phyloP scores from a whole-genome alignment of 1,139 yeast species.

The Kurtzmaniella quercitrusa region DNA sequence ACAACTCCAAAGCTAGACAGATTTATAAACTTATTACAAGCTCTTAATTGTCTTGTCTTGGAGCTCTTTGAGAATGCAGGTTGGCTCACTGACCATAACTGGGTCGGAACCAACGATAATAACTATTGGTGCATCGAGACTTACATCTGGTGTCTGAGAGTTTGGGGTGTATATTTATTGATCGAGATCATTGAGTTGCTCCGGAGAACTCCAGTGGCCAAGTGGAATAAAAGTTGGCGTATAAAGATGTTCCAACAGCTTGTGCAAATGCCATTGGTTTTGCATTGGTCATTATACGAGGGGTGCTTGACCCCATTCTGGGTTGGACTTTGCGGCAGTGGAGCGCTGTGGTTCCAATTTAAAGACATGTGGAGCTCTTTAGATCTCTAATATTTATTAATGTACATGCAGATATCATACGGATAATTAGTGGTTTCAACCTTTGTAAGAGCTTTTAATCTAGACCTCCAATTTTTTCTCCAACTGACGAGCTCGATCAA shows the following conservation, averaged over 20 bases:
- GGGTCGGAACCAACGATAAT: constrained; percentile 46
- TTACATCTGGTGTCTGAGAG: constrained; percentile 47
- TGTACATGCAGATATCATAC: not conserved
- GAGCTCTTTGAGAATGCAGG: constrained; percentile 57
- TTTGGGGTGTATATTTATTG: constrained; percentile 54
- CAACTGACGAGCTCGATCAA: constrained; percentile 64
- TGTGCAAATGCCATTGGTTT: constrained; percentile 52
- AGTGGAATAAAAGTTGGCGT: constrained; percentile 37
- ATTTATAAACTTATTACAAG: constrained; percentile 36
- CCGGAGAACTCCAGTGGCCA: constrained; percentile 35
- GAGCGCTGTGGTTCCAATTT: constrained; percentile 47
- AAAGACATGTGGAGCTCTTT: constrained; percentile 37
- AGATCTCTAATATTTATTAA: constrained; percentile 18
- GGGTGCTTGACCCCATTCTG: constrained; percentile 53
- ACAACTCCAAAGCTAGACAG: constrained; percentile 29
- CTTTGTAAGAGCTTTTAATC: too few species aligned
- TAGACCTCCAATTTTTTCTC: constrained; percentile 15
- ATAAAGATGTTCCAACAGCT: constrained; percentile 35
- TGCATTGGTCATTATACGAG: constrained; percentile 54
- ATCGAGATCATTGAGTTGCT: constrained; percentile 45
- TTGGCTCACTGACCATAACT: constrained; percentile 53
- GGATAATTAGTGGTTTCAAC: too few species aligned
- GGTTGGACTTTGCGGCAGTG: constrained; percentile 47
- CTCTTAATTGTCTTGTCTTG: constrained; percentile 40
- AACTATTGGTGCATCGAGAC: constrained; percentile 42